phyloP scores from a whole-genome alignment of 768 basidiomycete species.

The Tremella yokohamensis region DNA sequence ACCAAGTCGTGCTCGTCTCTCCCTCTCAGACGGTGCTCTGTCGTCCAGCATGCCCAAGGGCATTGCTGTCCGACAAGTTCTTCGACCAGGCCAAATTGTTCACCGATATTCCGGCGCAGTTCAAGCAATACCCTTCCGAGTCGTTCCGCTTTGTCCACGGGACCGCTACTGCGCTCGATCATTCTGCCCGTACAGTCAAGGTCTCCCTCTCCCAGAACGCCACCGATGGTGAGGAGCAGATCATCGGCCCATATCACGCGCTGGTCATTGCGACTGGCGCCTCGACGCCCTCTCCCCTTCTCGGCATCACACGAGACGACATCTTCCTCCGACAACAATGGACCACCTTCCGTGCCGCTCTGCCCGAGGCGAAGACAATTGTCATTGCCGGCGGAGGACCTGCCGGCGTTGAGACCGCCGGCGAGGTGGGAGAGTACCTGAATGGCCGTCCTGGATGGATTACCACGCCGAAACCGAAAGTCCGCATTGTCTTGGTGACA shows the following conservation, averaged over 20 bases:
- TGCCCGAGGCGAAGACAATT: not conserved
- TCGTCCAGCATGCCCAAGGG: not conserved
- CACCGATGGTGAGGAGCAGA: not conserved
- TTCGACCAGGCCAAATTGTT: constrained; percentile 2
- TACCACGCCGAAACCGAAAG: not conserved
- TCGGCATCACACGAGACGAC: not conserved
- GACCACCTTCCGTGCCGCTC: not conserved
- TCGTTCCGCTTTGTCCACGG: constrained; percentile 1
- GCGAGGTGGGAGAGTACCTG: not conserved
- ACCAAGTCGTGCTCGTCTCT: not conserved
- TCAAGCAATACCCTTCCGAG: not conserved
- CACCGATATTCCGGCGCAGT: not conserved
- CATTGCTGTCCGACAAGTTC: not conserved
- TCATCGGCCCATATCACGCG: not conserved
- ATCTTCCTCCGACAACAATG: not conserved
- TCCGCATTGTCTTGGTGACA: not conserved
- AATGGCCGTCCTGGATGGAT: not conserved
- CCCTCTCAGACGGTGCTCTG: not conserved
- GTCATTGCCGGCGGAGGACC: constrained; percentile 2
- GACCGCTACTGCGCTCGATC: not conserved
- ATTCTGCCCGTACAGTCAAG: not conserved
- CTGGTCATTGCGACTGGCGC: not conserved
- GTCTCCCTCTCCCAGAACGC: not conserved
- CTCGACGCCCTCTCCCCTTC: constrained; percentile 1
- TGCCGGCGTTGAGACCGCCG: not conserved